Base-by-base conservation (phyloP, 2,329 filamentous ascomycete genomes). In the Fusarium sp. region DNA sequence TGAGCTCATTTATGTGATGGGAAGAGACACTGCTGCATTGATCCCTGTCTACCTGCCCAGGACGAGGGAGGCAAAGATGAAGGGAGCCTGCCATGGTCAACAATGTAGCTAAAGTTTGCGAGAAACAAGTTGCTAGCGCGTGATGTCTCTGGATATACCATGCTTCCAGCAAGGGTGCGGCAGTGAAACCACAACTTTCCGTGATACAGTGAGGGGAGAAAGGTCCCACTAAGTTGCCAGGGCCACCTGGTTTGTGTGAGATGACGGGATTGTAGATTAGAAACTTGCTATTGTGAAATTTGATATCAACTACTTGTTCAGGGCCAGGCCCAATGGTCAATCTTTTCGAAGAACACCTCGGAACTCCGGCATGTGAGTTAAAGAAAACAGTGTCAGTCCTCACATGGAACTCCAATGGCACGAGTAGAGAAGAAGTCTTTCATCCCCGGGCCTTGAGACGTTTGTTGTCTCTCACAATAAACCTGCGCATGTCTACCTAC, bases 181-280 rank as follows among this genome's bases (percentile, higher is more conserved):
- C 41, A 27, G 74, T 75, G 67, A 59, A 68, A 61, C 70, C 22
- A 65, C 24, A 37, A 39, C 20, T 37, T 58, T 65, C 70, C 48
- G 58, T 48, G 29, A 52, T 27, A 33, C 35, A 50, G 10, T 29
- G 48, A 31, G 48, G 18, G 27, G 48, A 52, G 5, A 5, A 20
- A 31, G 1, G 48, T 52, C 27, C 31, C 18, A 52, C 48, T n/a
- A 6, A 14, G 27, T 52, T 29, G 1, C 20, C 18, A 31, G 48
- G 27, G 27, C 10, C 48, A 31, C 5, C 24, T 31, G 27, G 3
- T 9, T 31, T 31, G 18, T 52, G 48, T 52, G 11, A 52, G 27
- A 50, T 27, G 24, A 9, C 1, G 8, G 24, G 5, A 50, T 13
- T 48, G 3, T 31, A 20, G 10, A 29, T 18, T 14, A 20, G 18